Evolutionary conservation across 2,329 filamentous ascomycete species (phyloP), one percentile per base, ranked within the genome.

Genomic region (Aspergillus sp.): DNA sequence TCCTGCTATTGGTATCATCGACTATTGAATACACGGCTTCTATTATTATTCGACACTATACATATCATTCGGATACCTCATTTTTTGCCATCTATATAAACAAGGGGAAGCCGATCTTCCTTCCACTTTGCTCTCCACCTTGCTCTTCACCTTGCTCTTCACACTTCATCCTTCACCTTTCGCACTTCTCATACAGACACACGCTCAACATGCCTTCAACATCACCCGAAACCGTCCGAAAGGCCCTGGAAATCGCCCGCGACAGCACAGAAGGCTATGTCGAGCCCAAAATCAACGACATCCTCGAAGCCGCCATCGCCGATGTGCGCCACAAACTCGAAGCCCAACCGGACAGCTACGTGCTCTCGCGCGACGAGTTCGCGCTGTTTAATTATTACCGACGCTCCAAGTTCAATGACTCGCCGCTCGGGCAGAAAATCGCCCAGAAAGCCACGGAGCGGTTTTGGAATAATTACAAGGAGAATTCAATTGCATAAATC

Each of bases 321-420:
- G 72, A 78, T 52, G 79, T 90, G 52, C 91, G 86, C 86, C 63
- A 61, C 39, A 82, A 80, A 56, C 76, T 94, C 47, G 70, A 82
- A 57, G 72, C 73, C 3, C 72, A 83, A 30, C 85, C 85, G 1
- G 63, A 69, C 44, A 73, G 73, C n/a, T 94, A 91, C 66, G 67
- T 93, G 53, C 81, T 94, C 72, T 81, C 74, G 32, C 74, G 77
- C 52, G 81, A 88, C 66, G 88, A 94, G 68, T 94, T 93, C 60
- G 81, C 86, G 46, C 76, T 94, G 50, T 89, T 94, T 79, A 94
- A 93, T 72, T 39, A 26, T 19, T 91, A 84, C 67, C 91, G 85
- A 65, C 83, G 86, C 52, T 68, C 77, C 52, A 78, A 83, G 7
- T 88, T 85, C 60, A 64, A 71, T 29, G 78, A 79, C 49, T 70